Evolutionary conservation across 768 basidiomycete genomes (phyloP).

Genomic region (Clitopilus passeckerianus): DNA sequence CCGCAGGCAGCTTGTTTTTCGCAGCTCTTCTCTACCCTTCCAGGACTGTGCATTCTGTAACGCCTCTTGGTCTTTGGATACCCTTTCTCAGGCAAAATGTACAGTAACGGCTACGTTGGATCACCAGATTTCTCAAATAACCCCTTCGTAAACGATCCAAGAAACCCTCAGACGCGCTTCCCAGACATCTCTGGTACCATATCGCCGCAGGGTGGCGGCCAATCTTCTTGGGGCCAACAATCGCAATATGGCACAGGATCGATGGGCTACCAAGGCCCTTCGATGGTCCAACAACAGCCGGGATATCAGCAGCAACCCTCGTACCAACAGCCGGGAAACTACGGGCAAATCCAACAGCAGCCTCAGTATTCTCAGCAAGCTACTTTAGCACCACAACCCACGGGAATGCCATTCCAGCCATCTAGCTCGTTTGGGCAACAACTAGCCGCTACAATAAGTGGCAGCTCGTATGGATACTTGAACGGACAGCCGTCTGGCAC

Average conservation of each 20-base stretch:
- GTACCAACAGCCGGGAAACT: conserved; percentile 14
- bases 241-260: conserved; percentile 11
- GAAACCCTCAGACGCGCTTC: conserved; percentile 47
- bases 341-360: conserved; percentile 7
- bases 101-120: conserved; percentile 33
- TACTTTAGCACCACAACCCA: conserved; percentile 9
- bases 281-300: conserved; percentile 20
- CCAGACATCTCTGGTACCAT: conserved; percentile 49
- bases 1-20: neutral
- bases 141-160: conserved; percentile 58
- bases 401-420: conserved; percentile 36
- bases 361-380: conserved; percentile 15
- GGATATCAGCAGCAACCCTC: conserved; percentile 31
- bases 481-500: conserved; percentile 20
- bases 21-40: neutral
- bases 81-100: conserved; percentile 25
- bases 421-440: conserved; percentile 56
- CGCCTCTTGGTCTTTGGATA: conserved; percentile 4
- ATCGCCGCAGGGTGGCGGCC: conserved; percentile 14
- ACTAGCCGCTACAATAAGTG: conserved; percentile 31
- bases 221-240: conserved; percentile 6
- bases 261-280: conserved; percentile 26
- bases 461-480: conserved; percentile 35
- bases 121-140: conserved; percentile 50
- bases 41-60: neutral